These are phyloP conservation scores for Camellia granthamiana DNA, from an alignment of 148 eudicot species.

Conservation along the genomic window DNA sequence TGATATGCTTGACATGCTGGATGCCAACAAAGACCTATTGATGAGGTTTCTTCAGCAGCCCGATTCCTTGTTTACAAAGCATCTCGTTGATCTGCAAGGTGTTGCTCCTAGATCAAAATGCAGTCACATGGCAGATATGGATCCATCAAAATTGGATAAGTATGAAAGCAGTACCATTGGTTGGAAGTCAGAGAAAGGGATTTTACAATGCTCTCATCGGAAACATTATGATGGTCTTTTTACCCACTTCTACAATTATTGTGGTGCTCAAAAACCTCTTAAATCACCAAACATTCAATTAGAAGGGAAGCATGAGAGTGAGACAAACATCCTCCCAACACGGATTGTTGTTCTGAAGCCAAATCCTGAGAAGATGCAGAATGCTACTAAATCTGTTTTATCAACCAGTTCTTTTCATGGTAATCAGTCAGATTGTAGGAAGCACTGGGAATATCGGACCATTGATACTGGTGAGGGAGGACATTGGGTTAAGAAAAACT, in stretches of 20 bases:
- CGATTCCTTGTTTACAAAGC: slow-evolving; percentile 64
- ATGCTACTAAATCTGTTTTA: slow-evolving; percentile 33
- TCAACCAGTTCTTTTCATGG: slow-evolving; percentile 35
- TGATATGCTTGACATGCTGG: slow-evolving; percentile 49
- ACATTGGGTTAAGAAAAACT: slow-evolving; percentile 22
- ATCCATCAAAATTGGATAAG: slow-evolving; percentile 35
- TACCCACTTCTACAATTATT: slow-evolving; percentile 24
- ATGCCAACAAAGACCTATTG: slow-evolving; percentile 56
- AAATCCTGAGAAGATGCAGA: slow-evolving; percentile 45
- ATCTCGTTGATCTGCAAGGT: slow-evolving; percentile 51
- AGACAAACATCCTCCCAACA: slow-evolving; percentile 35
- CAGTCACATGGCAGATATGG: slow-evolving; percentile 35
- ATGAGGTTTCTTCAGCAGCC: slow-evolving; percentile 58
- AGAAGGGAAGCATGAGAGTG: slow-evolving; percentile 31
- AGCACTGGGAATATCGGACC: slow-evolving; percentile 7
- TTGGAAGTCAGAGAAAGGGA: slow-evolving; percentile 37
- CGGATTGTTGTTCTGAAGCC: slow-evolving; percentile 92
- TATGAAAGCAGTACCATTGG: slow-evolving; percentile 44
- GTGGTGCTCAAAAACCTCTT: slow-evolving; percentile 22
- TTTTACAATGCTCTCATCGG: slow-evolving; percentile 36
- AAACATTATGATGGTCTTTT: slow-evolving; percentile 36
- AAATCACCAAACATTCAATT: slow-evolving; percentile 27
- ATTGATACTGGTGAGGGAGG: slow-evolving; percentile 17
- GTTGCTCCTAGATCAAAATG: slow-evolving; percentile 32
- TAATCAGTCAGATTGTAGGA: slow-evolving; percentile 23